Conservation (phyloP, 208 protist species). For the Leptomonas seymouri region DNA sequence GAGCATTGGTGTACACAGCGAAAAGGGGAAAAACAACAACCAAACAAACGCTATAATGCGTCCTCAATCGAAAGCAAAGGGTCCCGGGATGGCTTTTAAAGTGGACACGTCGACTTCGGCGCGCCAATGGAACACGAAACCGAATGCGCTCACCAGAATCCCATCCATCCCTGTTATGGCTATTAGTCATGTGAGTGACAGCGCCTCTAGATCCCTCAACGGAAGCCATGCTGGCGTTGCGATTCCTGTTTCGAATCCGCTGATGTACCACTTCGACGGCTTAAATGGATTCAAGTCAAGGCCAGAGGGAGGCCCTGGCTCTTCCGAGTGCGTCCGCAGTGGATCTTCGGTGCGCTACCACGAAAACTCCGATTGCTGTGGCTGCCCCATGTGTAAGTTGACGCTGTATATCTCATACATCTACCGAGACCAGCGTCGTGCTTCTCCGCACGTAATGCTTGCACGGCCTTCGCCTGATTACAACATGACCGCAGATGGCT, state of each 20-base stretch:
- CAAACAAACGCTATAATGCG: no score
- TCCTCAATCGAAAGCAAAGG: no score
- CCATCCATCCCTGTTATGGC: slow-evolving; percentile 12
- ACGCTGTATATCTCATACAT: slow-evolving; percentile 60
- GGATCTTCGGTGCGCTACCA: slow-evolving; percentile 15
- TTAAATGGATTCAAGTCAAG: slow-evolving; percentile 19
- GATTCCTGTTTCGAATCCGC: background rate
- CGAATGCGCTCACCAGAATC: slow-evolving; percentile 11
- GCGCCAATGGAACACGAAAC: slow-evolving; percentile 9
- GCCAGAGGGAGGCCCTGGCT: slow-evolving; percentile 16
- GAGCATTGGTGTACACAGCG: no score
- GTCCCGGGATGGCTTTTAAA: background rate
- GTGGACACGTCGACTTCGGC: background rate
- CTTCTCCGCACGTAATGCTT: slow-evolving; percentile 80
- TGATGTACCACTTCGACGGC: slow-evolving; percentile 11
- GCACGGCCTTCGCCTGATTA: slow-evolving; percentile 70
- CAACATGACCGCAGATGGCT: slow-evolving; percentile 26
- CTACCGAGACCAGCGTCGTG: slow-evolving; percentile 74
- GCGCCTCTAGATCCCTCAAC: slow-evolving; percentile 3
- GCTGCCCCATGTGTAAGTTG: slow-evolving; percentile 79
- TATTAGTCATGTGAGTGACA: slow-evolving; percentile 1
- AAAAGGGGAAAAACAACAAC: no score
- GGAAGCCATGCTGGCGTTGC: background rate
- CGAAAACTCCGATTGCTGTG: slow-evolving; percentile 42
- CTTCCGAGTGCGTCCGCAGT: slow-evolving; percentile 8